Evolutionary conservation across 108 stramenopile species (phyloP), one percentile per base, ranked within the genome.

Genomic region (Cylindrotheca fusiformis): DNA sequence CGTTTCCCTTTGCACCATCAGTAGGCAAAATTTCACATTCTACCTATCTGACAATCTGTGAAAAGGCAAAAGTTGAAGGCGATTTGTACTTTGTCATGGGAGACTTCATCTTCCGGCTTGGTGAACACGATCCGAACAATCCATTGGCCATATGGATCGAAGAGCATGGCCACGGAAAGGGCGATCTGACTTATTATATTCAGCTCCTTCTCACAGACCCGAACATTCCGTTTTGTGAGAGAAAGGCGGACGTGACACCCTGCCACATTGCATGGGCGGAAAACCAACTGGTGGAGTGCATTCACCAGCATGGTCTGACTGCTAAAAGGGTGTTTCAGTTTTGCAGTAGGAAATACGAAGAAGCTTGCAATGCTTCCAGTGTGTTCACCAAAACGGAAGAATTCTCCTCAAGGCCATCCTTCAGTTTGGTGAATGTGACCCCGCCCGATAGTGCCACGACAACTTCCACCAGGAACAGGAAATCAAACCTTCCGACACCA

Each of bases 181-280:
- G 20, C 21, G 67, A 74, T 49, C 10, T 51, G 1, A 62, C 72
- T 1, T 36, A 56, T 4, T n/a, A 49, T 20, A 31, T 74, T 18
- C 67, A 74, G 22, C 20, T 53, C 32, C 62, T 52, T 6, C 25
- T 61, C 27, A 58, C 62, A 1, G 67, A 74, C 45, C 60, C 66
- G 12, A 51, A 68, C 1, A 36, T 74, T 10, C 59, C 67, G 17
- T 18, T 56, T n/a, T 50, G 59, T 0, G 60, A 68, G 19, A 32
- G n/a, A 1, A 1, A 8, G 21, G 45, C 59, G 32, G 72, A 74
- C 10, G 24, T 74, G 0, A 74, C 72, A 24, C 72, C 66, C 0
- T 21, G 4, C 2, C 72, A 74, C 44, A 3, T 27, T n/a, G 58
- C 36, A 0, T 74, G 72, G 72, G 72, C 67, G 8, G 67, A 74